Conservation (phyloP, 257 asterid species). For the Salvia rosmarinus region DNA sequence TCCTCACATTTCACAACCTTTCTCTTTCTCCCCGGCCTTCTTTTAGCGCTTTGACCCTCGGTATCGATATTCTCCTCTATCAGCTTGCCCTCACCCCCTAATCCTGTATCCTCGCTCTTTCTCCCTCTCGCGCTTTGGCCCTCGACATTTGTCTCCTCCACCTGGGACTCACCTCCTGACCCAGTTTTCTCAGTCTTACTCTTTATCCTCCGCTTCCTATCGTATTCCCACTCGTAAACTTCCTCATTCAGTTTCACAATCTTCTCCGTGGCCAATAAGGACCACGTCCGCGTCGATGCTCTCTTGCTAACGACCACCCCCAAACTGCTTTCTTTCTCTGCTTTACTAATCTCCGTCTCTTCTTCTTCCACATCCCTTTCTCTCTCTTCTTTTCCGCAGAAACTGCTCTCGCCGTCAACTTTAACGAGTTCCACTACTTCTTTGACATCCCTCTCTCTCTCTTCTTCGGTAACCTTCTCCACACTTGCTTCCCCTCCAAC, state of each 20-base stretch:
- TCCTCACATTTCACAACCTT: slow-evolving; percentile 30
- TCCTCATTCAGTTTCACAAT: slow-evolving; percentile 34
- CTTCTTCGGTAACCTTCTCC: not conserved
- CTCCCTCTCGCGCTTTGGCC: slow-evolving; percentile 15
- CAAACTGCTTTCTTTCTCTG: slow-evolving; percentile 14
- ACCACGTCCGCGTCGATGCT: slow-evolving; percentile 38
- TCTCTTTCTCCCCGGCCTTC: slow-evolving; percentile 26
- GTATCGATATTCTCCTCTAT: not conserved
- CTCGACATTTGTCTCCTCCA: slow-evolving; percentile 20
- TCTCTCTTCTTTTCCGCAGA: not conserved
- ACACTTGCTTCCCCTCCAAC: not conserved
- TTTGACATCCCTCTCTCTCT: not conserved
- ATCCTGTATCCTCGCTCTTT: not conserved
- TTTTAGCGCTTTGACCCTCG: not conserved
- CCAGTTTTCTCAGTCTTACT: slow-evolving; percentile 22
- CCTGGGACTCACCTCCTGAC: slow-evolving; percentile 2
- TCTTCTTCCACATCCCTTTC: slow-evolving; percentile 27
- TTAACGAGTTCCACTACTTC: not conserved
- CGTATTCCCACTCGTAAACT: slow-evolving; percentile 35
- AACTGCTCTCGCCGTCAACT: not conserved
- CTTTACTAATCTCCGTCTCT: slow-evolving; percentile 25
- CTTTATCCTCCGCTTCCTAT: slow-evolving; percentile 28
- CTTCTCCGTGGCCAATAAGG: slow-evolving; percentile 43
- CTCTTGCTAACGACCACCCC: slow-evolving; percentile 30
- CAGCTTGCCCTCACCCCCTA: slow-evolving; percentile 17